phyloP scores from a whole-genome alignment of 306 rosid species.

The Casuarina glauca region DNA sequence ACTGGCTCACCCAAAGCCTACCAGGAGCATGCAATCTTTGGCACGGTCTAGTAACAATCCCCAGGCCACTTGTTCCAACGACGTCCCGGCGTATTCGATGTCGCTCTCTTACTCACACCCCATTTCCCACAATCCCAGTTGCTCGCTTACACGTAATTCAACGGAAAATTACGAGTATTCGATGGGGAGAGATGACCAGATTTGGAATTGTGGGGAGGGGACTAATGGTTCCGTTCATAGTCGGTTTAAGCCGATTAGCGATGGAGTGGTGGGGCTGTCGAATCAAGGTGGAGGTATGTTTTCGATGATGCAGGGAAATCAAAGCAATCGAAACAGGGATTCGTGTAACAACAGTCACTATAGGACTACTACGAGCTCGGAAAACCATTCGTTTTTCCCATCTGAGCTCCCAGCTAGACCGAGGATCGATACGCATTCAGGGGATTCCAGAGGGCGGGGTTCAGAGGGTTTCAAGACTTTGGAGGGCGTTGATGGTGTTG shows the following conservation, averaged over 20 bases:
- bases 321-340: constrained; percentile 28
- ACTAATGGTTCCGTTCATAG: constrained; percentile 99
- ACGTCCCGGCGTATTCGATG: constrained; percentile 73
- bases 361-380: constrained; percentile 73
- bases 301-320: constrained; percentile 65
- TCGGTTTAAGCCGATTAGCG: constrained; percentile 96
- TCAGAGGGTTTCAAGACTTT: constrained; percentile 66
- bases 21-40: constrained; percentile 48
- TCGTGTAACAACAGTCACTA: constrained; percentile 48
- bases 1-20: constrained; percentile 47
- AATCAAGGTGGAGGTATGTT: constrained; percentile 66
- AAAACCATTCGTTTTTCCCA: constrained; percentile 80
- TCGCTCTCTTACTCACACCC: constrained; percentile 86
- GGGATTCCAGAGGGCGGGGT: constrained; percentile 80
- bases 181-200: constrained; percentile 76
- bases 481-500: constrained; percentile 60
- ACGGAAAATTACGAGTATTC: constrained; percentile 81
- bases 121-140: constrained; percentile 86
- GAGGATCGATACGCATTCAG: constrained; percentile 62
- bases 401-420: constrained; percentile 91
- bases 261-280: constrained; percentile 59
- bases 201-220: constrained; percentile 98
- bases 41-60: constrained; percentile 53
- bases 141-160: constrained; percentile 87
- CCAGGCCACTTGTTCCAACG: constrained; percentile 74